Evolutionary conservation across 129 eudicot genomes (phyloP).

Genomic region (Cynara cardunculus): DNA sequence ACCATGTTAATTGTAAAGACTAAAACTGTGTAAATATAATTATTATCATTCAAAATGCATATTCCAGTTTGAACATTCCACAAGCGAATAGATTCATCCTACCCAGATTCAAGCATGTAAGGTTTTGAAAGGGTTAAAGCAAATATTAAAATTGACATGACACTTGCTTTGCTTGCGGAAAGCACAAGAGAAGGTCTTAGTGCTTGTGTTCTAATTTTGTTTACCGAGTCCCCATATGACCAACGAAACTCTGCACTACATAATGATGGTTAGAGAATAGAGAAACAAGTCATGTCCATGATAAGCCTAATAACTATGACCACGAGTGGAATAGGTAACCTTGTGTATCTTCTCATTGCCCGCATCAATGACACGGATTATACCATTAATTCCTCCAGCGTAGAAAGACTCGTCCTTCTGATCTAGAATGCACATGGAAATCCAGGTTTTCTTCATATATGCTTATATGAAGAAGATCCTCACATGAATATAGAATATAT

Average conservation of each 20-base stretch:
- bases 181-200: conserved; percentile 89
- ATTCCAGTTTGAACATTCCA: conserved; percentile 98
- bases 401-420: conserved; percentile 99
- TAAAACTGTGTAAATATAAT: no score
- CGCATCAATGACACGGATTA: conserved; percentile 92
- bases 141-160: neutral
- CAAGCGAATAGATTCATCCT: conserved; percentile 99
- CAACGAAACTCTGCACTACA: conserved; percentile 78
- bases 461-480: no score
- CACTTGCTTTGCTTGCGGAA: conserved; percentile 92
- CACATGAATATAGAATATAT: no score
- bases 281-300: neutral
- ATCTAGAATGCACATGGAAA: conserved; percentile 51
- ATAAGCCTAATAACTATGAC: conserved; percentile 2
- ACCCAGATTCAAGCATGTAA: conserved; percentile 14
- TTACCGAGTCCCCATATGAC: conserved; percentile 97
- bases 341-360: conserved; percentile 92
- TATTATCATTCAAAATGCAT: conserved; percentile 87
- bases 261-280: neutral
- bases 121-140: neutral
- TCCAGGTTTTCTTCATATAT: conserved; percentile 33
- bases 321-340: conserved; percentile 36
- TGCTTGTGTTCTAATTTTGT: conserved; percentile 87
- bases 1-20: no score
- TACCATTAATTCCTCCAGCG: conserved; percentile 95